Percentiles rank a stretch among this genome's conserved stretches.
Evolutionary conservation across 768 basidiomycete species (phyloP).

Genomic region (Leccinum truebloodii): DNA sequence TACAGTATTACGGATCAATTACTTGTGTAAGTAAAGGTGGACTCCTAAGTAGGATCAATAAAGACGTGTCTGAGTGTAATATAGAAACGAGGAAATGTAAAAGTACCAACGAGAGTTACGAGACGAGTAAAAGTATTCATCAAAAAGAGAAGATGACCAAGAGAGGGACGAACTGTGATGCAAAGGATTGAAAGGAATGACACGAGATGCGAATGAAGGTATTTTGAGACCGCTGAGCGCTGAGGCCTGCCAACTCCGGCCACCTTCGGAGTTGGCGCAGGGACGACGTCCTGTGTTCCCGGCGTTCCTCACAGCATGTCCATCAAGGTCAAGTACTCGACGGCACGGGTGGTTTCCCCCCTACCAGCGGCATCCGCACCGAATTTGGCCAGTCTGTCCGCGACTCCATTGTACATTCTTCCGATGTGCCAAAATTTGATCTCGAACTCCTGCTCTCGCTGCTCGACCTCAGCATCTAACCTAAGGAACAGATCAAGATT

Average conservation of each 20-base stretch:
- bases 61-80: no score
- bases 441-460: constrained; percentile 3
- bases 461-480: constrained; percentile 2
- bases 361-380: background rate
- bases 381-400: constrained; percentile 26
- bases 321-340: background rate
- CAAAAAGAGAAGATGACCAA: no score
- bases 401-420: constrained; percentile 26
- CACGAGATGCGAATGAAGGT: no score
- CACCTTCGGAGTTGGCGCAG: background rate
- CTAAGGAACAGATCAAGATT: constrained; percentile 11
- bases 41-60: no score
- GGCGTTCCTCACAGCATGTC: background rate
- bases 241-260: background rate
- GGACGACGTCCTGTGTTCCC: background rate
- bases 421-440: constrained; percentile 30
- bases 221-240: no score
- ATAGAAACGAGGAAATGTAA: no score
- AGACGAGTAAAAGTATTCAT: no score
- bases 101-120: no score
- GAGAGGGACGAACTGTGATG: no score
- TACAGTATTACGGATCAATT: no score
- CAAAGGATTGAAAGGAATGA: no score
- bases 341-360: background rate
- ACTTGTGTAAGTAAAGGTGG: no score